phyloP scores from a whole-genome alignment of 192 early-diverging fungal species.

The Kappamyces sp. region DNA sequence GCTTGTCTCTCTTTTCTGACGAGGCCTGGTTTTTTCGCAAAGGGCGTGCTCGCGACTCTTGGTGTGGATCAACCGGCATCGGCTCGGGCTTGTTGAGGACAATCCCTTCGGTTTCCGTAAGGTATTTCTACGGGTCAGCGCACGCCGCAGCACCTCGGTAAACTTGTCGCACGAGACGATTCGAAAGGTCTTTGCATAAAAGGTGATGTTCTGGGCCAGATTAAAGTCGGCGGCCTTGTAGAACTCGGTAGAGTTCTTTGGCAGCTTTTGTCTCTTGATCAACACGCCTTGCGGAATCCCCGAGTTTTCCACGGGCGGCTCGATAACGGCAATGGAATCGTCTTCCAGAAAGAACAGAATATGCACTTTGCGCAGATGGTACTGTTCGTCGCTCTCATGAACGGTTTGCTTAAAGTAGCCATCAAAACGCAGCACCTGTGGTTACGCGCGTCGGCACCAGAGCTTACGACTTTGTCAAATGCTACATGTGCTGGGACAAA shows the following conservation, averaged over 20 bases:
- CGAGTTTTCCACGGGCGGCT: conserved; percentile 56
- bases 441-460: neutral
- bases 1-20: conserved; percentile 37
- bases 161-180: conserved; percentile 57
- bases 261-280: conserved; percentile 57
- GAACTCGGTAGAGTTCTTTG: conserved; percentile 44
- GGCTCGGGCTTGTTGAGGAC: conserved; percentile 40
- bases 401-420: conserved; percentile 62
- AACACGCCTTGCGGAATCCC: conserved; percentile 59
- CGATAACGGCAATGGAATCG: conserved; percentile 59
- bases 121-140: conserved; percentile 38
- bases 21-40: conserved; percentile 19
- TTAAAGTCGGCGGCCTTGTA: conserved; percentile 52
- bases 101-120: conserved; percentile 45
- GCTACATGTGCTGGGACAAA: conserved; percentile 56
- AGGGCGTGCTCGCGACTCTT: conserved; percentile 38
- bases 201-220: conserved; percentile 48
- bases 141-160: conserved; percentile 42
- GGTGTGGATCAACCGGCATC: conserved; percentile 52
- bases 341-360: conserved; percentile 60
- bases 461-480: conserved; percentile 58
- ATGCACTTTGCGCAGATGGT: conserved; percentile 50
- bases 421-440: conserved; percentile 52
- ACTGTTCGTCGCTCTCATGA: conserved; percentile 55
- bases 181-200: conserved; percentile 58